Conservation (phyloP, 2,329 filamentous ascomycete genomes). For the Curvularia lunata region DNA sequence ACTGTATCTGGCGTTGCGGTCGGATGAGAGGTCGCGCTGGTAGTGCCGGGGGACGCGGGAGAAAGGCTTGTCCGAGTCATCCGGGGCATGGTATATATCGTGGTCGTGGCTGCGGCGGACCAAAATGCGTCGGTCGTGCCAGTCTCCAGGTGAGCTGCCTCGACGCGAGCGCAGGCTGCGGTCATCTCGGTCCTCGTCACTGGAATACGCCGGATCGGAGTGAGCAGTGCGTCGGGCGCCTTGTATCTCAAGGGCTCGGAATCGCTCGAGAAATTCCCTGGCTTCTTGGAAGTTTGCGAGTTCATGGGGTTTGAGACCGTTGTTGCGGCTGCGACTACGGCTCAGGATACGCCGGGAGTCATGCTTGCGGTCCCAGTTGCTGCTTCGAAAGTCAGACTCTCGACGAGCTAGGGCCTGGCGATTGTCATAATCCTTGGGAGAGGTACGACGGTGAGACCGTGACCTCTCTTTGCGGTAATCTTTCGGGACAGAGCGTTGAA, state of each 20-base stretch:
- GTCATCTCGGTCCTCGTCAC: not conserved
- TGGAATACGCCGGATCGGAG: not conserved
- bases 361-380: conserved; percentile 1
- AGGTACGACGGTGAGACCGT: not conserved
- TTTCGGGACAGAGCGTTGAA: not conserved
- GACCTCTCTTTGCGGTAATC: not conserved
- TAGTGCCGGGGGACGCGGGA: not conserved
- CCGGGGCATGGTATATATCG: not conserved
- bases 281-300: not conserved
- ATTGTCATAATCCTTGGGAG: not conserved
- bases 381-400: not conserved
- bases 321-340: not conserved
- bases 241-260: conserved; percentile 2
- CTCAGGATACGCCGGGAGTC: not conserved
- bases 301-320: not conserved
- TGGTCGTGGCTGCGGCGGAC: not conserved
- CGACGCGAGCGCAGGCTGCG: not conserved
- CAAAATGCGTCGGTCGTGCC: not conserved
- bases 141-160: not conserved
- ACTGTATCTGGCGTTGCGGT: not conserved
- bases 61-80: not conserved
- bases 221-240: not conserved
- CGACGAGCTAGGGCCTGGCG: not conserved
- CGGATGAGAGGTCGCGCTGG: not conserved
- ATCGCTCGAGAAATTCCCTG: not conserved